Evolutionary conservation across 2,329 filamentous ascomycete species (phyloP).

Genomic region (Calonectria naviculata): DNA sequence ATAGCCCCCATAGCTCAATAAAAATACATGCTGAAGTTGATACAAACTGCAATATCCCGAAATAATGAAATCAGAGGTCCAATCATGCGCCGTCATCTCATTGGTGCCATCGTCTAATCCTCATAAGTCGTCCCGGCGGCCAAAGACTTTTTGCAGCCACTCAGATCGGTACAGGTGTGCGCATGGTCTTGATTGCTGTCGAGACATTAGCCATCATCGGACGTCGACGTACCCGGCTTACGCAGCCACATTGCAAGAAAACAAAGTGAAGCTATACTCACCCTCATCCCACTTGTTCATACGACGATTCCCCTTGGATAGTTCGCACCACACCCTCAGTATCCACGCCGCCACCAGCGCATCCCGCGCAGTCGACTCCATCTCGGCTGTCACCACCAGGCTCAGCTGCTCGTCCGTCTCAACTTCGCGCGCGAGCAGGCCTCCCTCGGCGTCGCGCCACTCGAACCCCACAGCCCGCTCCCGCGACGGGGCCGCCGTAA

Average conservation of each 20-base stretch:
- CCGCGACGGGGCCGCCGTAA: conserved; percentile 41
- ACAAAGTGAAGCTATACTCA: conserved; percentile 14
- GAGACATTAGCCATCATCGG: conserved; percentile 21
- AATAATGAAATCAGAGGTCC: background rate
- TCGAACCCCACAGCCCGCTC: conserved; percentile 43
- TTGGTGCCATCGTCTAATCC: background rate
- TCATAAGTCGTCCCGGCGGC: background rate
- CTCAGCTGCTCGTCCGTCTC: conserved; percentile 40
- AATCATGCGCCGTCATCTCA: background rate
- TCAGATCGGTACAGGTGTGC: background rate
- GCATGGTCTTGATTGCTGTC: conserved; percentile 26
- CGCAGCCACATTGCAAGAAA: background rate
- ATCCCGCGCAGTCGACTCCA: conserved; percentile 43
- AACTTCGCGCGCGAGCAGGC: conserved; percentile 47
- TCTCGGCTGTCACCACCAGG: conserved; percentile 45
- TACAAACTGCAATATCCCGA: background rate
- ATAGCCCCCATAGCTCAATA: background rate
- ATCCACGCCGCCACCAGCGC: conserved; percentile 50
- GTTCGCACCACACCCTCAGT: conserved; percentile 47
- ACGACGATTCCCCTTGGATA: conserved; percentile 45
- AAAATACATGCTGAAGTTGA: background rate
- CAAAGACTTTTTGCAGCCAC: background rate
- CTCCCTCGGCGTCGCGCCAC: conserved; percentile 43
- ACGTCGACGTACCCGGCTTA: background rate
- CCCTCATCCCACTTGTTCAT: conserved; percentile 27